Evolutionary conservation across 179 eudicot species (phyloP).

Genomic region (Spinacia oleracea): DNA sequence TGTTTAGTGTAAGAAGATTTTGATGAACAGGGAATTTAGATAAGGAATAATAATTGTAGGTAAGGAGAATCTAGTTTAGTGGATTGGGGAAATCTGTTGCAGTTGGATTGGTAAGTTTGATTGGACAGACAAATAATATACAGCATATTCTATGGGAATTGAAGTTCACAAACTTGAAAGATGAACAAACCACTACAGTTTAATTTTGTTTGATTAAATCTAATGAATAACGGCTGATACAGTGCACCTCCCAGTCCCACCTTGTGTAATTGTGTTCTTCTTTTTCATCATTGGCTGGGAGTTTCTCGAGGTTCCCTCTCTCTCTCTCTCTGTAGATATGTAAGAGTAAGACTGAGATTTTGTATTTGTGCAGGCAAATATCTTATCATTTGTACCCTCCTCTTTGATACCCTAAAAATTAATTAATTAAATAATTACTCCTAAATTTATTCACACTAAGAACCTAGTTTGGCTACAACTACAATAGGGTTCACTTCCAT

Average conservation of each 20-base stretch:
- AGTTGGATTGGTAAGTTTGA: constrained; percentile 27
- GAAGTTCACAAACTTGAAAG: constrained; percentile 31
- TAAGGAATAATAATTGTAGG: constrained; percentile 14
- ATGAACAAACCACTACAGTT: not conserved
- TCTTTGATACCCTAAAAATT: constrained; percentile 11
- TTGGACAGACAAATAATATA: constrained; percentile 26
- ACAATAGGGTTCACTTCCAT: constrained; percentile 24
- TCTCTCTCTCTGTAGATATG: not conserved
- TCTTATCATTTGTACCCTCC: constrained; percentile 25
- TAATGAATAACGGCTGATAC: constrained; percentile 37
- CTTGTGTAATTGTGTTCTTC: constrained; percentile 29
- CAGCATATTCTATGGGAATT: constrained; percentile 27
- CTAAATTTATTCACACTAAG: not conserved
- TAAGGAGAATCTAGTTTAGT: constrained; percentile 11
- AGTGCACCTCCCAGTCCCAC: constrained; percentile 7
- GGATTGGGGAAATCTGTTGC: constrained; percentile 28
- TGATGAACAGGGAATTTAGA: constrained; percentile 12
- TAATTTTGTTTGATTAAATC: constrained; percentile 1
- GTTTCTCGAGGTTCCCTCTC: constrained; percentile 27
- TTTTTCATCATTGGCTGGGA: constrained; percentile 37
- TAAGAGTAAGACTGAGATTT: not conserved
- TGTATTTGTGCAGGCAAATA: constrained; percentile 13
- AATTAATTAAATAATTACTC: not conserved
- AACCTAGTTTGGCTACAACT: no score
- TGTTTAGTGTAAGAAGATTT: constrained; percentile 19